Evolutionary conservation across 352 stramenopile genomes (phyloP).

Genomic region (Pythium aristosporum): DNA sequence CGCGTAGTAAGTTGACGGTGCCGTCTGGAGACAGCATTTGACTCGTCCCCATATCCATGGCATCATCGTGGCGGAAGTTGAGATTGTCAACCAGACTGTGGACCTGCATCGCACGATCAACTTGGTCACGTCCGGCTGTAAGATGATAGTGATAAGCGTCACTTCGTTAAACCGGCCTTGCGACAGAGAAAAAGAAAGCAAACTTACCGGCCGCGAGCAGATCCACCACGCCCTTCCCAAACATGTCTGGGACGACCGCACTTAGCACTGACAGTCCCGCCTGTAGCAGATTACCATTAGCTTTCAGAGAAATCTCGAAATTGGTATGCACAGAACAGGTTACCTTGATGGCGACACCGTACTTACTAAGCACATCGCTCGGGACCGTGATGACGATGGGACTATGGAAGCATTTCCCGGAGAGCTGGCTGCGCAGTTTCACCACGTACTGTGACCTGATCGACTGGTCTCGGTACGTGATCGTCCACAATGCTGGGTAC

Average conservation of each 20-base stretch:
- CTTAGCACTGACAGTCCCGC: background rate
- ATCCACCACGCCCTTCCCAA: background rate
- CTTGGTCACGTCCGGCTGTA: no score
- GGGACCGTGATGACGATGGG: background rate
- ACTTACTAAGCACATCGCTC: background rate
- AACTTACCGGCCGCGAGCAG: background rate
- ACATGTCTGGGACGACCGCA: background rate
- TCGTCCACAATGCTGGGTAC: conserved; percentile 1
- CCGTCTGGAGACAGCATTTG: conserved; percentile 11
- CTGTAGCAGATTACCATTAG: no score
- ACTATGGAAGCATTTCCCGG: background rate
- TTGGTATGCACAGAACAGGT: background rate
- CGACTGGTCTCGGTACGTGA: background rate
- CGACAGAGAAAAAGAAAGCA: background rate
- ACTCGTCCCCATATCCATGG: background rate
- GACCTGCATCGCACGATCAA: no score
- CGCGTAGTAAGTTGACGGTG: conserved; percentile 16
- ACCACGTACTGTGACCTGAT: background rate
- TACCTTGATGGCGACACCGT: background rate
- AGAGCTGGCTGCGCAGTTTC: background rate
- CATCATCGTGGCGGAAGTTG: no score
- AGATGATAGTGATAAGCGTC: no score
- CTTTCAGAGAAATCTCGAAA: background rate
- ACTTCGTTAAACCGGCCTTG: no score
- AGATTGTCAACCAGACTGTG: no score